Conservation (phyloP, 2,329 filamentous ascomycete genomes). For the Talaromyces sp. region DNA sequence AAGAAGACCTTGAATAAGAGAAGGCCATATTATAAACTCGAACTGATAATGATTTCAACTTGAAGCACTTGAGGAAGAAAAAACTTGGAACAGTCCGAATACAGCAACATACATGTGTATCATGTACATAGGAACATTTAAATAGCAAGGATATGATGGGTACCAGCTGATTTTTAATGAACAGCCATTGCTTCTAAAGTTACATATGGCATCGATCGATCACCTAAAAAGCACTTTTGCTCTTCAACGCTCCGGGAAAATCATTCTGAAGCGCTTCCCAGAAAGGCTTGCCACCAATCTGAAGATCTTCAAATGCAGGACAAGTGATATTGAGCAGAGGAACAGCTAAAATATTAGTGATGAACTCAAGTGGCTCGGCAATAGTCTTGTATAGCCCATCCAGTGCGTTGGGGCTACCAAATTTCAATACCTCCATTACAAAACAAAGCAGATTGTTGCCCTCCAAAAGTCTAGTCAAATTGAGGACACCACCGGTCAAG, state of each 20-base stretch:
- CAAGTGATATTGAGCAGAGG: slow-evolving; percentile 34
- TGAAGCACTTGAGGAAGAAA: too few relatives aligned
- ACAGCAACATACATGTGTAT: too few relatives aligned
- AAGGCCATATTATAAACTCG: too few relatives aligned
- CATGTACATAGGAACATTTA: too few relatives aligned
- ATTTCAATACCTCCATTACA: slow-evolving; percentile 38
- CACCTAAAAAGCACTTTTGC: slow-evolving; percentile 19
- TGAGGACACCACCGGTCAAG: slow-evolving; percentile 47
- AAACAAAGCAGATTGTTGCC: slow-evolving; percentile 48
- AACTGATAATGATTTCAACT: too few relatives aligned
- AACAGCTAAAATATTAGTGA: slow-evolving; percentile 32
- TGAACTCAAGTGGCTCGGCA: slow-evolving; percentile 29
- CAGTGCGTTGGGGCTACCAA: slow-evolving; percentile 36
- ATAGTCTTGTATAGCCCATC: slow-evolving; percentile 33
- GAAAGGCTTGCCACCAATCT: slow-evolving; percentile 33
- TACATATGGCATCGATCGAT: too few relatives aligned
- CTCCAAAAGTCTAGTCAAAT: slow-evolving; percentile 39
- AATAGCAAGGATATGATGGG: too few relatives aligned
- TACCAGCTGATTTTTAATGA: too few relatives aligned
- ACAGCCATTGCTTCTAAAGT: too few relatives aligned
- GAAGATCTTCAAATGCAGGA: slow-evolving; percentile 36
- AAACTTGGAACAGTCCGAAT: too few relatives aligned
- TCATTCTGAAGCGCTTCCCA: slow-evolving; percentile 33
- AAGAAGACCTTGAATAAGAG: too few relatives aligned
- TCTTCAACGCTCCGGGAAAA: slow-evolving; percentile 33